Evolutionary conservation across 2,329 filamentous ascomycete genomes (phyloP).

Genomic region (Talaromyces sp.): DNA sequence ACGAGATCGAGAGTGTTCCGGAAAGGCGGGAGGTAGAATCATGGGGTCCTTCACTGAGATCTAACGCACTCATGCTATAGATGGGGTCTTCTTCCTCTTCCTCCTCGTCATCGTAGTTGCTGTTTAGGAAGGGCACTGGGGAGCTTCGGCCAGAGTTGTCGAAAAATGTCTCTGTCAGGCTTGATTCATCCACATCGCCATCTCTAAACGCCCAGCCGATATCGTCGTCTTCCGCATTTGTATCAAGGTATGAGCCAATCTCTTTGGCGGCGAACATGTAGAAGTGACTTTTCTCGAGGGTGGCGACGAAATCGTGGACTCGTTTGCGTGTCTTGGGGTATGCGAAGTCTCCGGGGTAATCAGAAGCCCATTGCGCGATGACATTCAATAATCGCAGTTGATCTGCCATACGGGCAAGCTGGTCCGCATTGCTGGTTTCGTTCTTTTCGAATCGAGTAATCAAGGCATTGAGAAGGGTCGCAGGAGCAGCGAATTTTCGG

Average conservation of each 20-base stretch:
- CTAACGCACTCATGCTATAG: constrained; percentile 42
- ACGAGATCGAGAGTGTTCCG: constrained; percentile 42
- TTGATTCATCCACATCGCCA: constrained; percentile 55
- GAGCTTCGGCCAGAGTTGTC: constrained; percentile 46
- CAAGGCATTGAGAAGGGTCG: constrained; percentile 75
- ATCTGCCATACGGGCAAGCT: constrained; percentile 75
- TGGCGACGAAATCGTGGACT: constrained; percentile 73
- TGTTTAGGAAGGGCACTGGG: constrained; percentile 36
- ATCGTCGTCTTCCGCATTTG: constrained; percentile 83
- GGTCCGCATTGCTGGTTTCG: constrained; percentile 70
- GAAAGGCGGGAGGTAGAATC: constrained; percentile 43
- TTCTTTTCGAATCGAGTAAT: constrained; percentile 65
- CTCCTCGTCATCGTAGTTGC: constrained; percentile 26
- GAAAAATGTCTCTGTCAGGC: constrained; percentile 45
- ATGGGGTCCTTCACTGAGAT: constrained; percentile 43
- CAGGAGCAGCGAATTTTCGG: constrained; percentile 86
- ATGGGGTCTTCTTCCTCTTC: constrained; percentile 42
- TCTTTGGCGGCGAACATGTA: constrained; percentile 85
- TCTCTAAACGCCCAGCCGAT: constrained; percentile 89
- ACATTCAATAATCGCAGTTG: constrained; percentile 84
- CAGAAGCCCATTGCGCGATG: constrained; percentile 83
- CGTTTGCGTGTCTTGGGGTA: constrained; percentile 71
- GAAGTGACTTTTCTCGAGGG: constrained; percentile 75
- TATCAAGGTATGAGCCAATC: constrained; percentile 76
- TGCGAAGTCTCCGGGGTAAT: constrained; percentile 93